These are phyloP conservation scores for Blastobotrys proliferans DNA, from an alignment of 1,139 yeast genomes.

Conservation along the genomic window DNA sequence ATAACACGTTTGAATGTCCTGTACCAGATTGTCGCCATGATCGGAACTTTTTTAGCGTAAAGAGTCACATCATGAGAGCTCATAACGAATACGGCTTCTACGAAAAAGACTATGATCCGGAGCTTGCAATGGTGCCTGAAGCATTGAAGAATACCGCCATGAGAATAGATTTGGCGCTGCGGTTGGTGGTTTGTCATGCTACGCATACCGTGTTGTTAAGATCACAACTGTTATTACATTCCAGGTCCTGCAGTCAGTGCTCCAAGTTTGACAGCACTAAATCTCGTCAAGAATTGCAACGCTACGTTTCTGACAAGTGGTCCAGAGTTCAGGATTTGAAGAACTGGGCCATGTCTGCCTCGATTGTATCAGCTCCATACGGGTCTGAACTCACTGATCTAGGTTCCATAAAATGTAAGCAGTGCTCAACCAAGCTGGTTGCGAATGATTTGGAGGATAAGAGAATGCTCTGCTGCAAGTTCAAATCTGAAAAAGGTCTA, in stretches of 20 bases:
- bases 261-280: neutral
- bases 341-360: too few species aligned
- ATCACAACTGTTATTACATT: neutral
- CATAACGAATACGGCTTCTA: neutral
- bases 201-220: neutral
- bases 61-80: neutral
- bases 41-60: too few species aligned
- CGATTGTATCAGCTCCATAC: too few species aligned
- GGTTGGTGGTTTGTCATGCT: constrained; percentile 3
- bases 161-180: constrained; percentile 4
- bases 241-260: neutral
- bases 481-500: too few species aligned
- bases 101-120: neutral
- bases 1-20: too few species aligned
- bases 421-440: too few species aligned
- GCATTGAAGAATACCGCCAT: constrained; percentile 2
- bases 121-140: neutral
- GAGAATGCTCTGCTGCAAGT: too few species aligned
- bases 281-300: neutral
- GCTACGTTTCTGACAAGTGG: neutral
- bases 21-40: too few species aligned
- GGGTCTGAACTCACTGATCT: too few species aligned
- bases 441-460: too few species aligned
- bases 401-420: too few species aligned
- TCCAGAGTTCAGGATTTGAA: neutral